phyloP scores from a whole-genome alignment of 257 asterid genomes.

The Cordia subcordata region DNA sequence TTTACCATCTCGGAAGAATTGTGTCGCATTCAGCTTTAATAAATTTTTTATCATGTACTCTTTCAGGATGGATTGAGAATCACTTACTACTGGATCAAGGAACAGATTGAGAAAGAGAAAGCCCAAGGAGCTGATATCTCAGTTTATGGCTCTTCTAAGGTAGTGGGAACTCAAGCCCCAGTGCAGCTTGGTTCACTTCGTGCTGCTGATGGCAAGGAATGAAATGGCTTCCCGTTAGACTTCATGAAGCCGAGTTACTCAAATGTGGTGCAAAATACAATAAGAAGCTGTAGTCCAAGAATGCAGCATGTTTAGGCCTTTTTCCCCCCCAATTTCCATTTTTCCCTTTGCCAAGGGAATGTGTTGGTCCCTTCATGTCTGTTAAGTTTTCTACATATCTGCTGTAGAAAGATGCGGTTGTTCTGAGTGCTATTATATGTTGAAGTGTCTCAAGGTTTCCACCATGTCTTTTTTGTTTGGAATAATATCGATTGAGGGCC shows the following conservation, averaged over 20 bases:
- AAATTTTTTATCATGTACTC: not conserved
- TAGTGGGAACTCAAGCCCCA: conserved; percentile 49
- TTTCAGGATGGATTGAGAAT: conserved; percentile 82
- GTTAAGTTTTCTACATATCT: too few species aligned
- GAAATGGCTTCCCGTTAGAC: conserved; percentile 5
- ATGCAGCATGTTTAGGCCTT: too few species aligned
- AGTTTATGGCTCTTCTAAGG: conserved; percentile 42
- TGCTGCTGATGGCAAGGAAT: conserved; percentile 52
- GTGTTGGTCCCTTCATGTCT: too few species aligned
- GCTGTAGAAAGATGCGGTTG: too few species aligned
- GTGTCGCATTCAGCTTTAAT: not conserved
- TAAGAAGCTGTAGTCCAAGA: not conserved
- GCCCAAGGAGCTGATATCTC: conserved; percentile 35
- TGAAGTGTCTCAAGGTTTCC: too few species aligned
- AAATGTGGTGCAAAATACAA: not conserved
- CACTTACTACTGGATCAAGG: conserved; percentile 92
- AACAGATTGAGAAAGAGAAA: conserved; percentile 86
- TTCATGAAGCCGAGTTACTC: not conserved
- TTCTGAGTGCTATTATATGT: too few species aligned
- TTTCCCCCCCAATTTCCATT: too few species aligned
- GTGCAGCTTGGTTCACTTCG: conserved; percentile 50
- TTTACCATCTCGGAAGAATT: not conserved
- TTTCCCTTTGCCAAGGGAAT: too few species aligned
- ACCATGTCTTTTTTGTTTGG: too few species aligned
- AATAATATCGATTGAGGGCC: too few species aligned